These are phyloP conservation scores for Tuctoria greenei DNA, from an alignment of 176 grass and related monocot species.

Conservation along the genomic window DNA sequence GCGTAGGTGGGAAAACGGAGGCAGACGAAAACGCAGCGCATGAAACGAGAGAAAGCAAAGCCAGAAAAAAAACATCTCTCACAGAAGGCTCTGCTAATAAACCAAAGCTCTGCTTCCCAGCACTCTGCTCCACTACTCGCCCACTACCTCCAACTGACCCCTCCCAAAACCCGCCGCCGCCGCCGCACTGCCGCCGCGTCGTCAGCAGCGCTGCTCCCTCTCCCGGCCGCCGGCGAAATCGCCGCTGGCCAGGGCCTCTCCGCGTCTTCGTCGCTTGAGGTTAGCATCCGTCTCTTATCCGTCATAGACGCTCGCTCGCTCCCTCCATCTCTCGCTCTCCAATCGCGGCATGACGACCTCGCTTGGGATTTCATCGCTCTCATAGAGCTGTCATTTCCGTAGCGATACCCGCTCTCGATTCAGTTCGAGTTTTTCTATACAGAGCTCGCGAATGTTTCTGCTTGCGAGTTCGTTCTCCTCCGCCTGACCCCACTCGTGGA, in stretches of 20 bases:
- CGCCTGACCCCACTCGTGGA: background rate
- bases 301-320: background rate
- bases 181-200: background rate
- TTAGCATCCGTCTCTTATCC: constrained; percentile 7
- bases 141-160: background rate
- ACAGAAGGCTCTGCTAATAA: constrained; percentile 8
- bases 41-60: background rate
- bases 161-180: background rate
- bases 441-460: background rate
- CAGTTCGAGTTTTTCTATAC: background rate
- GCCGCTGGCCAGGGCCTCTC: background rate
- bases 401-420: background rate
- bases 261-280: background rate
- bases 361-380: background rate
- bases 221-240: background rate
- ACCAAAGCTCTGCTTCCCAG: background rate
- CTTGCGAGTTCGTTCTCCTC: background rate
- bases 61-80: background rate
- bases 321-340: background rate
- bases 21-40: background rate
- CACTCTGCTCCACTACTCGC: background rate
- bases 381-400: background rate
- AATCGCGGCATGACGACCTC: background rate
- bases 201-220: background rate
- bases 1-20: background rate